Evolutionary conservation across 352 stramenopile genomes (phyloP), one percentile per base, ranked within the genome.

Genomic region (Pythium utonaiense): DNA sequence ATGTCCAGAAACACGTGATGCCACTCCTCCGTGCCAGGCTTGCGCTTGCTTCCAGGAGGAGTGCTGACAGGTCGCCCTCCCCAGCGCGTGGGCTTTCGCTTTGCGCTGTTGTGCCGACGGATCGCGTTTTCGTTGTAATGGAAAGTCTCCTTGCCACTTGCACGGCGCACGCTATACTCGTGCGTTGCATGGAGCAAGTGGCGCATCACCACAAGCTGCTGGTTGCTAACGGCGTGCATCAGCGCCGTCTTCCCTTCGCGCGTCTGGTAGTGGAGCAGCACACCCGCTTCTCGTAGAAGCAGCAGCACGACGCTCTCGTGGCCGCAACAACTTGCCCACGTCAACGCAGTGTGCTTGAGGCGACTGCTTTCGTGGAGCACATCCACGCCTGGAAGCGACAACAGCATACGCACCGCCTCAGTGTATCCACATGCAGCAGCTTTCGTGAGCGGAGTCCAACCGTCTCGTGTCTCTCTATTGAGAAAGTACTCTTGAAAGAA

Each of bases 391-490:
- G 28, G 28, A 33, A 86, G 49, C 3, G 62, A 45, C 1, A 91
- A 22, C n/a, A 91, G 63, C 51, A 76, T 42, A 34, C 80, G 61
- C 0, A 83, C 48, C 0, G 53, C 75, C 1, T 54, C 44, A 1
- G 77, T 42, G 48, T 78, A 79, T 0, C 77, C 80, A 27, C 80
- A 77, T 10, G 81, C 73, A 9, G 80, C 74, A 14, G 78, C 83
- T 52, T 91, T 91, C 0, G 76, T 73, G 10, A 93, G 55, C 7
- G 83, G 74, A 14, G 83, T 91, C 83, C 83, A 93, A 1, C 81
- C 83, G 49, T 78, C 69, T 38, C 60, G 65, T 6, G 64, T 91
- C 60, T 93, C 83, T 16, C 74, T 30, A 41, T 86, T 72, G 4
- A 88, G 44, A 27, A 86, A 79, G 33, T 67, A 89, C 10, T 63